Base-by-base conservation (phyloP, 1,284 basidiomycete species). In the Thelephora terrestris region DNA sequence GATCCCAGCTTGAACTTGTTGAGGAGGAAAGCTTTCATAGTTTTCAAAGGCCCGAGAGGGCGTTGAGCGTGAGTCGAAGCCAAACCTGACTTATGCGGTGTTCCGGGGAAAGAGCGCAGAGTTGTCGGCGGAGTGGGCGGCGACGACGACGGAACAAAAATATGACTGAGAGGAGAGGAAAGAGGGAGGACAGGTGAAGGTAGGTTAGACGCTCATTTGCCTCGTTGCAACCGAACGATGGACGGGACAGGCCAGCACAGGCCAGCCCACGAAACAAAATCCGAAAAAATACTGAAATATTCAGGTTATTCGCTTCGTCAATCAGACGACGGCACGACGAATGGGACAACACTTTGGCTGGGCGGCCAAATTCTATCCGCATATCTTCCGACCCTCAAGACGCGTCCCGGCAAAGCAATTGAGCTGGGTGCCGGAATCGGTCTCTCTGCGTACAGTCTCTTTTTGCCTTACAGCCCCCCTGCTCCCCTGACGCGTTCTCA, bases 291-390 rank as follows among this genome's bases (percentile, higher is more conserved):
- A 20, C 76, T 80, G 53, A 62, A 58, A 39, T 49, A 61, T 23
- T 56, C 61, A 47, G 50, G 56, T 25, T 78, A 85, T 55, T 53
- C 59, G 27, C 71, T 85, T 49, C 34, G 62, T 1, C 85, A 87
- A 65, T 68, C 62, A 50, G 69, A 79, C 63, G 71, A 82, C 57
- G 78, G 79, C 21, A 59, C 63, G 7, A 78, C 82, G 37, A 91
- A 88, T 53, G 91, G 91, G 17, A 90, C 88, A n/a, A 81, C 87
- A 2, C 76, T 94, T 48, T 94, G 91, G 91, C 79, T 91, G 48
- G 81, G 81, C 37, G 85, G 78, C 0, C 90, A 92, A 63, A 75
- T 83, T 56, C 73, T 91, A 34, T 73, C 84, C 7, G 61, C 72
- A 43, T 88, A 79, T 59, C 71, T 90, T n/a, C 64, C 70, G 17